These are phyloP conservation scores for Cercospora brassicicola DNA, from an alignment of 2,329 filamentous ascomycete species.

Conservation along the genomic window DNA sequence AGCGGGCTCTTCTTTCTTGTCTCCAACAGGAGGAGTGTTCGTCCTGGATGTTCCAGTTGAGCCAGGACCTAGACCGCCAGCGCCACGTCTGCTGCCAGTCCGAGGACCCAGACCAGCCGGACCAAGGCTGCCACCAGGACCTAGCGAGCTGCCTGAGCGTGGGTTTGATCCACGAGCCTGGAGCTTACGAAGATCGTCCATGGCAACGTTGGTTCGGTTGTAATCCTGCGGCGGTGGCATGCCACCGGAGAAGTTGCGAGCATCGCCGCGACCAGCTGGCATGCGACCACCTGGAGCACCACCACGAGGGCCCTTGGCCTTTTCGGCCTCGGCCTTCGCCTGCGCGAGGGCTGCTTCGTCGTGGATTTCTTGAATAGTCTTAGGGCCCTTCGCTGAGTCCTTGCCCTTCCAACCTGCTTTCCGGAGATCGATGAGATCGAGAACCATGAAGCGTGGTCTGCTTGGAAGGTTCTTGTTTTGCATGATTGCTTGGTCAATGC, in stretches of 20 bases:
- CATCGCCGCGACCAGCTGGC: conserved; percentile 78
- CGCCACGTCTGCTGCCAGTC: conserved; percentile 72
- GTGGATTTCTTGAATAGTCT: conserved; percentile 91
- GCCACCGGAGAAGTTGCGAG: conserved; percentile 74
- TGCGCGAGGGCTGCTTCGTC: conserved; percentile 75
- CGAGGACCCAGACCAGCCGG: conserved; percentile 66
- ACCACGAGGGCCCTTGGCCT: conserved; percentile 59
- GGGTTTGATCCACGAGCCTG: conserved; percentile 64
- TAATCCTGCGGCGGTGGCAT: conserved; percentile 66
- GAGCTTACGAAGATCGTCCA: conserved; percentile 86
- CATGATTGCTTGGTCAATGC: conserved; percentile 79
- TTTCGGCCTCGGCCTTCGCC: conserved; percentile 68
- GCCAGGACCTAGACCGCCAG: conserved; percentile 34
- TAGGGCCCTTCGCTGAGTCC: conserved; percentile 94
- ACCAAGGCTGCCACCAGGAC: conserved; percentile 71
- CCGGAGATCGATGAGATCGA: conserved; percentile 89
- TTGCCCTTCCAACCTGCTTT: conserved; percentile 77
- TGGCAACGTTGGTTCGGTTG: conserved; percentile 77
- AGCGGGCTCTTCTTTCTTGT: conserved; percentile 63
- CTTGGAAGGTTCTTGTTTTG: conserved; percentile 74
- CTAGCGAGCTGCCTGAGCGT: conserved; percentile 62
- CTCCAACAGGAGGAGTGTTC: conserved; percentile 73
- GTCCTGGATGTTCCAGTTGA: conserved; percentile 86
- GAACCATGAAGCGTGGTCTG: conserved; percentile 91
- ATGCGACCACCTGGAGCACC: conserved; percentile 69